These are phyloP conservation scores for Pelargonium citronellum DNA, from an alignment of 441 rosid genomes.

Conservation along the genomic window DNA sequence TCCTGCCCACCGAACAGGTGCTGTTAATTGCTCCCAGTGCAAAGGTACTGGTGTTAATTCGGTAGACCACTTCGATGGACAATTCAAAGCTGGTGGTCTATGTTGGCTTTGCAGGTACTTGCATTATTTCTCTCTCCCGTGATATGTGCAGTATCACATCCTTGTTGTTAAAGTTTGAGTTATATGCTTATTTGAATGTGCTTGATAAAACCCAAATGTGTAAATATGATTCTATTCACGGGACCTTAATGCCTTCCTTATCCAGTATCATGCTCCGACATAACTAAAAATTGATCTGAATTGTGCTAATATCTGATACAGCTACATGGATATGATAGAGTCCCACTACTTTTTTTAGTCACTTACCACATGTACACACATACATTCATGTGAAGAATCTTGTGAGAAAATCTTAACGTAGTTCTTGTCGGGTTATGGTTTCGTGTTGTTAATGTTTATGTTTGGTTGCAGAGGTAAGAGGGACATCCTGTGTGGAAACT, in stretches of 20 bases:
- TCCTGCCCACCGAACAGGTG: conserved; percentile 28
- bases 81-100: conserved; percentile 50
- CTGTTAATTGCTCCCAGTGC: conserved; percentile 51
- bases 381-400: no score
- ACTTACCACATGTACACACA: no score
- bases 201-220: no score
- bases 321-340: no score
- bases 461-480: conserved; percentile 1
- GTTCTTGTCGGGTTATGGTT: neutral
- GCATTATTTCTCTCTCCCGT: neutral
- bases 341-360: no score
- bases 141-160: neutral
- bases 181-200: no score
- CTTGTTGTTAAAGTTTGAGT: neutral
- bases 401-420: neutral
- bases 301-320: no score
- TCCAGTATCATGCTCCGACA: no score
- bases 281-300: no score
- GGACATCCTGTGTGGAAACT: conserved; percentile 2
- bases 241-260: no score
- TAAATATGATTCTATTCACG: no score
- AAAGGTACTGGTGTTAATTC: conserved; percentile 51
- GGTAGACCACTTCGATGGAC: conserved; percentile 44
- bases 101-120: conserved; percentile 62
- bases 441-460: neutral